Evolutionary conservation across 768 basidiomycete genomes (phyloP).

Genomic region (Cubamyces lactineus): DNA sequence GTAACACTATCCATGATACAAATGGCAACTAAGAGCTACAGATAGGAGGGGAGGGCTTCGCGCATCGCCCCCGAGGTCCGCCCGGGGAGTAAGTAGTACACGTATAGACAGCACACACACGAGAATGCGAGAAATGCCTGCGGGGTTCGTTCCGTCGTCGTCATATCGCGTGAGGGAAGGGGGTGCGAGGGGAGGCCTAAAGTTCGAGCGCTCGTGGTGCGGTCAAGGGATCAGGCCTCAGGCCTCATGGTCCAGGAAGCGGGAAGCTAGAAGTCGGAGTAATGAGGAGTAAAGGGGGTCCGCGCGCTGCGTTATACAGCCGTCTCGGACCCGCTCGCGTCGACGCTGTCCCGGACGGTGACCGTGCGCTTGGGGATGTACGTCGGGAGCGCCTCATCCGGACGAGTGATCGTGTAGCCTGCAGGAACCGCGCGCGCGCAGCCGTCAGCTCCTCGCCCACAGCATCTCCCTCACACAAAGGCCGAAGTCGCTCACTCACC

Average conservation of each 20-base stretch:
- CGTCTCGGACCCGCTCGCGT: slow-evolving; percentile 17
- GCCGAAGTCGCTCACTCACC: slow-evolving; percentile 43
- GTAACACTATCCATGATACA: slow-evolving; percentile 11
- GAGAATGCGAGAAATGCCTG: slow-evolving; percentile 5
- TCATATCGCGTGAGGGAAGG: background rate
- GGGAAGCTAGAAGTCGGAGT: no score
- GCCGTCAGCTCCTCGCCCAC: background rate
- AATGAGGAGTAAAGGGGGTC: no score
- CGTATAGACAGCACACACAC: slow-evolving; percentile 4
- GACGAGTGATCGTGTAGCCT: slow-evolving; percentile 61
- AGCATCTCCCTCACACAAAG: background rate
- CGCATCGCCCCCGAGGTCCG: background rate
- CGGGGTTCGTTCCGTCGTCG: slow-evolving; percentile 1
- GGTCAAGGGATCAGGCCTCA: no score
- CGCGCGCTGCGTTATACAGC: slow-evolving; percentile 11
- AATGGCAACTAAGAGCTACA: slow-evolving; percentile 20
- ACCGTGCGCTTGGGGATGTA: slow-evolving; percentile 41
- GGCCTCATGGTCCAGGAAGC: no score
- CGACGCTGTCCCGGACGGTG: slow-evolving; percentile 25
- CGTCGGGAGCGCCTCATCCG: slow-evolving; percentile 58
- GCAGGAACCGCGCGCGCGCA: background rate
- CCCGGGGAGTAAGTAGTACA: slow-evolving; percentile 10
- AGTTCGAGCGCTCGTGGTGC: no score
- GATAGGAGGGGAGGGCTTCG: slow-evolving; percentile 5
- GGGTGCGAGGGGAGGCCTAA: no score